A percentile compares a stretch with the other conserved stretches of the same genome.
Evolutionary conservation across 2,329 filamentous ascomycete genomes (phyloP).

Genomic region (Exserohilum rostratum): DNA sequence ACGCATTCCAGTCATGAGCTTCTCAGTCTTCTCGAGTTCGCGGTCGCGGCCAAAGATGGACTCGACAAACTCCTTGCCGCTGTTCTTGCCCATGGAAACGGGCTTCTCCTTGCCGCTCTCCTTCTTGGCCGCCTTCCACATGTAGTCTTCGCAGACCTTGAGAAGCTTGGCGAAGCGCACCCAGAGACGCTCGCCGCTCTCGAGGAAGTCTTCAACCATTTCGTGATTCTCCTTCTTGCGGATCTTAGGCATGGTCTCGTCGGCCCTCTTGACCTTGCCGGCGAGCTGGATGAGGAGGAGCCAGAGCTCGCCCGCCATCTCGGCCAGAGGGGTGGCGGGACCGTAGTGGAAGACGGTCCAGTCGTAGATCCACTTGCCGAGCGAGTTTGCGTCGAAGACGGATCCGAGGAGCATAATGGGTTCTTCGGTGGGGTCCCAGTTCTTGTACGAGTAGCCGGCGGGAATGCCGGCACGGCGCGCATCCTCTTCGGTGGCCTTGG

Average conservation of each 20-base stretch:
- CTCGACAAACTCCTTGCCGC: slow-evolving; percentile 93
- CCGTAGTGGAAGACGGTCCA: slow-evolving; percentile 95
- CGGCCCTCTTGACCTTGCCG: slow-evolving; percentile 89
- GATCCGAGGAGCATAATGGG: slow-evolving; percentile 93
- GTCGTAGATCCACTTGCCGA: slow-evolving; percentile 99
- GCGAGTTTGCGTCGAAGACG: slow-evolving; percentile 95
- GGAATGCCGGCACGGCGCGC: slow-evolving; percentile 73
- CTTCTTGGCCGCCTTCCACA: slow-evolving; percentile 85
- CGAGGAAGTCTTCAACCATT: slow-evolving; percentile 87
- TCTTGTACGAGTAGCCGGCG: slow-evolving; percentile 90
- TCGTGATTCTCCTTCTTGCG: slow-evolving; percentile 75
- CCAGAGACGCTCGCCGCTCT: slow-evolving; percentile 84
- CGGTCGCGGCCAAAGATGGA: slow-evolving; percentile 92
- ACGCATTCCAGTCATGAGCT: slow-evolving; percentile 86
- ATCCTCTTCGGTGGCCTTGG: slow-evolving; percentile 68
- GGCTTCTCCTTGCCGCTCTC: slow-evolving; percentile 67
- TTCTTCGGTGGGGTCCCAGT: slow-evolving; percentile 94
- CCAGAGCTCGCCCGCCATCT: slow-evolving; percentile 95
- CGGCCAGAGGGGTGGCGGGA: slow-evolving; percentile 79
- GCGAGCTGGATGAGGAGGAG: slow-evolving; percentile 90
- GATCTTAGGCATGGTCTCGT: slow-evolving; percentile 76
- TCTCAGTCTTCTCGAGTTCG: slow-evolving; percentile 87
- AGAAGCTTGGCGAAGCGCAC: slow-evolving; percentile 83
- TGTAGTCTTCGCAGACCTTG: slow-evolving; percentile 90
- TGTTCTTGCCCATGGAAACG: slow-evolving; percentile 81